Base-by-base conservation (phyloP, 106 monocot species). In the Acanthochlamys bracteata region DNA sequence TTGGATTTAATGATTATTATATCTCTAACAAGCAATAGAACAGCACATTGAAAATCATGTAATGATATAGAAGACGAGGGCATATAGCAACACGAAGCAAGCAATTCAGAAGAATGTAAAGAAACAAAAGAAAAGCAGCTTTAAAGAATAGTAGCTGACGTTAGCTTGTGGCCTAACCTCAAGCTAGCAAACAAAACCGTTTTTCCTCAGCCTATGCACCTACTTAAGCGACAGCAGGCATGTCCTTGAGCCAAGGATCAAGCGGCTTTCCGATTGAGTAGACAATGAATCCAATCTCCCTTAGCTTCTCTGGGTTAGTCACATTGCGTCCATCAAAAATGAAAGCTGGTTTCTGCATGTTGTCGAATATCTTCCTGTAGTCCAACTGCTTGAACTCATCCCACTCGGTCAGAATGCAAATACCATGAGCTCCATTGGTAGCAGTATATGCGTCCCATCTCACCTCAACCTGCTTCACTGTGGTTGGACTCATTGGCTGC, bases 321-420 rank as follows among this genome's bases (percentile, higher is more conserved):
- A 74, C 67, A 39, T 76, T 76, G 41, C 76, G 70, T 16, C 76
- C 70, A 24, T 76, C 76, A 24, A 76, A 76, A 7, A 76, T 19
- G 24, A 76, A 76, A 20, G 76, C 76, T 10, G 76, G 76, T 59
- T 76, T 71, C 71, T 71, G 71, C 76, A 76, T 76, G 60, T 52
- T 66, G 14, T 71, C 65, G 7, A 65, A 76, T 16, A 76, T 71
- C 64, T 26, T 69, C 57, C 67, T 22, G 42, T 74, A 74, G 24
- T 76, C 75, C 64, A 76, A 47, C 19, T 45, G 19, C 64, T 59
- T 76, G 69, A 76, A 76, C 51, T 76, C 75, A n/a, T 76, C 75
- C 75, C 75, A 76, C 57, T 76, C 75, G 12, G 75, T 76, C 69
- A 76, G 39, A 15, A 71, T 66, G 60, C 76, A 76, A 22, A 76